Evolutionary conservation across 495 filamentous ascomycete species (phyloP), one percentile per base, ranked within the genome.

Genomic region (Aspergillus incahuasiensis): DNA sequence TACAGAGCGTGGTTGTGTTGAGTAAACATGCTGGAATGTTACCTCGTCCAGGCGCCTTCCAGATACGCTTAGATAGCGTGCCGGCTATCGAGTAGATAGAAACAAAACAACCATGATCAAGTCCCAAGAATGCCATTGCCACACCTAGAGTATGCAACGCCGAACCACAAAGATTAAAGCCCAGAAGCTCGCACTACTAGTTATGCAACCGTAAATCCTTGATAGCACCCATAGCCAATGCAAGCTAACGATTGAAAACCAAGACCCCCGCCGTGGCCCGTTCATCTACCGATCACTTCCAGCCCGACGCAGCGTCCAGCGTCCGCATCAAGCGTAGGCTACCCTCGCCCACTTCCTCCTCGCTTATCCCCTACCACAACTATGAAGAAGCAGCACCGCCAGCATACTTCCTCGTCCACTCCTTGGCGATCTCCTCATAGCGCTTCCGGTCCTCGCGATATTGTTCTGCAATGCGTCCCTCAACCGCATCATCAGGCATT

Each of bases 401-500:
- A 35, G 32, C 92, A 71, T 95, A 92, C 61, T 84, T 82, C 63
- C 80, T 79, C 30, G 90, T 88, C 80, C 90, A 96, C n/a, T 84
- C 77, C 66, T 82, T 82, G 11, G 89, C 95, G 48, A 83, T 85
- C 78, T 92, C 91, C 20, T 96, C 84, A 62, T 91, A 98, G 63
- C 83, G 83, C 52, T 74, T 76, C 35, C 81, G 74, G 62, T 94
- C 82, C 60, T 79, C 82, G 64, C 86, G 86, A 69, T 81, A 97
- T 74, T 92, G 86, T 55, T 96, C 87, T 19, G 91, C 95, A 59
- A 96, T 92, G 43, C 84, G 76, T 5, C 80, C 75, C 81, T 98
- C 94, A 46, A 98, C 85, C 39, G 94, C 90, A 76, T 98, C 94
- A 62, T 98, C 94, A 6, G 90, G 87, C 78, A 92, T 89, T 5